A percentile compares a stretch with the other conserved stretches of the same genome.
Conservation (phyloP, 192 early-diverging fungal species). For the Entomortierella parvispora region DNA sequence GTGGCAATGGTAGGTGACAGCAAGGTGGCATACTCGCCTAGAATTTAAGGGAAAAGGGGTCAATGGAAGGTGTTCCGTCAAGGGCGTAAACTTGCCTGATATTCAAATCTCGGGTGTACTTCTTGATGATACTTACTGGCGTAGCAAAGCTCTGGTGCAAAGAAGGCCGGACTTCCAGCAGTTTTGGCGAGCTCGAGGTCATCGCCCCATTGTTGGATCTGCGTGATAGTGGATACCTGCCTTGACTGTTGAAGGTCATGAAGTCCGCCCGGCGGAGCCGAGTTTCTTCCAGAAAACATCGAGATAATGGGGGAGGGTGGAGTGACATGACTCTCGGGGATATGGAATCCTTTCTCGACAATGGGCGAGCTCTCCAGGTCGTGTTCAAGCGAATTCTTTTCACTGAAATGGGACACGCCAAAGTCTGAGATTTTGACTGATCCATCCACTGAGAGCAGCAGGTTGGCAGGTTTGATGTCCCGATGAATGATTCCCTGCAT, state of each 20-base stretch:
- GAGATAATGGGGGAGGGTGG: conserved; percentile 47
- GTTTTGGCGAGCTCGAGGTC: conserved; percentile 94
- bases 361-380: conserved; percentile 51
- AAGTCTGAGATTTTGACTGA: conserved; percentile 98
- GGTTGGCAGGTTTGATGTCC: conserved; percentile 98
- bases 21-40: conserved; percentile 42
- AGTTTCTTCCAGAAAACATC: conserved; percentile 4
- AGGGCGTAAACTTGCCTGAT: no score
- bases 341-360: conserved; percentile 20
- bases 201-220: conserved; percentile 60
- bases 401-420: conserved; percentile 92
- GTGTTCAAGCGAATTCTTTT: conserved; percentile 45
- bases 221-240: conserved; percentile 51
- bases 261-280: no score
- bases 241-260: no score
- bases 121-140: conserved; percentile 51
- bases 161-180: conserved; percentile 96
- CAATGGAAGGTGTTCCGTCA: neutral
- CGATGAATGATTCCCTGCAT: conserved; percentile 96
- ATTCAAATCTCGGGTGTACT: no score
- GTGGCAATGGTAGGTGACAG: conserved; percentile 32
- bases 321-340: conserved; percentile 8
- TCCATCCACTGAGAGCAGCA: conserved; percentile 78
- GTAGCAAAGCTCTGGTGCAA: conserved; percentile 97
- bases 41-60: neutral